Evolutionary conservation across 768 basidiomycete genomes (phyloP), one percentile per base, ranked within the genome.

Genomic region (Pisolithus tinctorius): DNA sequence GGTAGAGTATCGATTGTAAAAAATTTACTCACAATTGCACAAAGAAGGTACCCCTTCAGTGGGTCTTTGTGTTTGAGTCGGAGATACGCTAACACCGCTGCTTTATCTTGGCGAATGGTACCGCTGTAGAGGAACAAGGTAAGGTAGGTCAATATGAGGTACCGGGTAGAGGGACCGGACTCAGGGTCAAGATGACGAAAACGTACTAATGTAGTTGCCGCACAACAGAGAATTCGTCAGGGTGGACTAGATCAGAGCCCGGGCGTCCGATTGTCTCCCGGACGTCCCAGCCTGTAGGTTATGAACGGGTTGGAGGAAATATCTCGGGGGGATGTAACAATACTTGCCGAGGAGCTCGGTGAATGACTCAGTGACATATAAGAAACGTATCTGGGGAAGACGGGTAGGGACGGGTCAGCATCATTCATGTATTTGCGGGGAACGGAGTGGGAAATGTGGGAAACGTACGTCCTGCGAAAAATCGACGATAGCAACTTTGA

Each of bases 41-140:
- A 89, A 7, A 88, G 72, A 42, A 89, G 70, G 58, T 86, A 89
- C 4, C 86, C 88, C 54, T 82, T 81, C 68, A 80, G 80, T 0
- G 84, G 85, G 60, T 87, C 81, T 60, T 88, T 89, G 71, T 90
- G 88, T 62, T 78, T 77, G 69, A 91, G 74, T 48, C 88, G 84
- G 50, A 90, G 72, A 60, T 90, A 91, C 3, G 81, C 84, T 20
- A 90, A 75, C 16, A 80, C 83, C 0, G 88, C 88, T 0, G 88
- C 88, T 62, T 88, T 87, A 69, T 91, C 88, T 59, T 82, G 77
- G 39, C 74, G 71, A 55, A 90, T 88, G 1, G 86, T 90, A 39
- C 86, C 84, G 58, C 86, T 88, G 56, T 42, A 30, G 46, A 54
- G 20, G 14, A 47, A 17, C 23, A 43, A 27, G 34, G 17, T 34